Percentiles rank a stretch among this genome's conserved stretches.
phyloP scores from a whole-genome alignment of 495 filamentous ascomycete species.

The Rusavskia elegans region DNA sequence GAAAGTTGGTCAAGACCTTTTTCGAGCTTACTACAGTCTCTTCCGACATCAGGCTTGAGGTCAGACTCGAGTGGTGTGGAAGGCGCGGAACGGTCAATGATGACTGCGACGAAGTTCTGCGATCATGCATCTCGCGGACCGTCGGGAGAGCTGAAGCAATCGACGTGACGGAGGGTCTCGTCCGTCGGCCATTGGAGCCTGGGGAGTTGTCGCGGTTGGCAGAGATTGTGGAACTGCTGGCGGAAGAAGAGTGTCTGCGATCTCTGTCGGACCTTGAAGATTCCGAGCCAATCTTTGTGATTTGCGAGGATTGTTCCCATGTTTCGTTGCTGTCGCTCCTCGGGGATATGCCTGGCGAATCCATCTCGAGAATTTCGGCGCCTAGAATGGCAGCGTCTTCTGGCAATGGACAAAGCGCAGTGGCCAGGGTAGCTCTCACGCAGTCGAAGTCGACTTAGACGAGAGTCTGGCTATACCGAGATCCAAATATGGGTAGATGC shows the following conservation, averaged over 20 bases:
- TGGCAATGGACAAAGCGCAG: no score
- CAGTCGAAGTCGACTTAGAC: no score
- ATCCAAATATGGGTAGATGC: no score
- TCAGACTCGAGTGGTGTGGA: background rate
- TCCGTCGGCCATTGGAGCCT: constrained; percentile 7
- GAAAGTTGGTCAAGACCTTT: constrained; percentile 10
- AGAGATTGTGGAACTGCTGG: constrained; percentile 6
- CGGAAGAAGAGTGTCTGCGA: constrained; percentile 11
- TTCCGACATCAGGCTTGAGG: constrained; percentile 2
- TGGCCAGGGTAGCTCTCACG: no score
- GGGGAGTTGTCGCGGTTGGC: constrained; percentile 1
- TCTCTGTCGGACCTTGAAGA: constrained; percentile 4
- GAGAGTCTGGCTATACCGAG: no score
- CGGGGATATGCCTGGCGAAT: background rate
- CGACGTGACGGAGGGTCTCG: constrained; percentile 11
- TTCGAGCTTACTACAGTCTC: constrained; percentile 14
- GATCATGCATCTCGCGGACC: constrained; percentile 10
- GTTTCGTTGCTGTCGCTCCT: background rate
- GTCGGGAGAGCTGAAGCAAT: constrained; percentile 5
- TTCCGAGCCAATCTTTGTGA: background rate
- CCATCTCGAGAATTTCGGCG: background rate
- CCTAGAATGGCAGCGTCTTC: no score
- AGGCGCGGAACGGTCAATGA: background rate
- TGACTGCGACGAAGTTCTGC: background rate
- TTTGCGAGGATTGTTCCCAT: background rate